Base-by-base conservation (phyloP, 2,329 filamentous ascomycete species). In the Xylariaceae sp. region DNA sequence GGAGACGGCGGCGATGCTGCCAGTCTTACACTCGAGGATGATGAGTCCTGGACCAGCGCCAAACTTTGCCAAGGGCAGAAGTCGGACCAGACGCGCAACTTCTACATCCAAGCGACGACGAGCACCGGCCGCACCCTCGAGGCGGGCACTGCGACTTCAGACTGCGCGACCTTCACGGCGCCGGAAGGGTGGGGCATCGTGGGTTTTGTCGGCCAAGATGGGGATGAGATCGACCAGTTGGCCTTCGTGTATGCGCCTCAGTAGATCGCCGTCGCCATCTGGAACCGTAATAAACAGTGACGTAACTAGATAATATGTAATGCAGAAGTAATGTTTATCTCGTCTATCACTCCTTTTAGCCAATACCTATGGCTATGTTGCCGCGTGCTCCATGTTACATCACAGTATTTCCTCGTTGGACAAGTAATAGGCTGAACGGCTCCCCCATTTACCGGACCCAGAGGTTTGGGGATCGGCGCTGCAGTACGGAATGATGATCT, bases 141-240 rank as follows among this genome's bases (percentile, higher is more conserved):
- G 12, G 68, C 76, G 2, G 82, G 83, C 1, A 76, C 69, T 0
- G 63, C 70, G 23, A 84, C 81, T 0, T 67, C 60, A 10, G 77
- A 76, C 43, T 81, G 78, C 60, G 63, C 68, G n/a, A 72, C 71
- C 0, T 75, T 71, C 50, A 68, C 65, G 29, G 76, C 76, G 5
- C 75, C 74, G 20, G 50, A 59, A 12, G 78, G 77, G 2, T 79
- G 74, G 70, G 73, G 69, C 3, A 74, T 81, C 61, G 74, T 78
- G 7, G 67, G 66, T 2, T 69, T 65, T 47, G 43, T 69, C 3
- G 67, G 67, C 16, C 77, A 80, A 64, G 71, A 66, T 56, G 83
- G 81, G 0, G 80, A 83, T 54, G 81, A 85, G 70, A 64, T 86
- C 44, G 83, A 86, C 66, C 77, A 80, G 67, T 64, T 86, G 40